Percentiles rank a stretch among this genome's conserved stretches.
Evolutionary conservation across 2,329 filamentous ascomycete genomes (phyloP).

Genomic region (Colletotrichum navitas): DNA sequence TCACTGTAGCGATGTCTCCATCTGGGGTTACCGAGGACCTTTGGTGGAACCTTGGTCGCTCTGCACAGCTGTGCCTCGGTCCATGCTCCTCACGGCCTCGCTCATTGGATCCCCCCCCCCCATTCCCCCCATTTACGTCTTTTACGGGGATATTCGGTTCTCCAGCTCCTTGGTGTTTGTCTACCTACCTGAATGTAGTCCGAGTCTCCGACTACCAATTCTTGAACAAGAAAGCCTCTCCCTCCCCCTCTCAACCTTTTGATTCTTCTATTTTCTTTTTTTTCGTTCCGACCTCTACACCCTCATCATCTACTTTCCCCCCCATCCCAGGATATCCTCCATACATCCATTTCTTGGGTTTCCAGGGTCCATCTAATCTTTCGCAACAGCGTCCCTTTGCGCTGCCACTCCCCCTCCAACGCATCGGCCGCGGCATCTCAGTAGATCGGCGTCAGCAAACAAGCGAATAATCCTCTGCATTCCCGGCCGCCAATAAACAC

Average conservation of each 20-base stretch:
- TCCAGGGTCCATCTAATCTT: not conserved
- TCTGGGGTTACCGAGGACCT: constrained; percentile 42
- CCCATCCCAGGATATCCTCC: not conserved
- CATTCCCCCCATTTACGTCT: constrained; percentile 17
- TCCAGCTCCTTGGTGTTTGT: constrained; percentile 3
- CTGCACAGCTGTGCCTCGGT: constrained; percentile 39
- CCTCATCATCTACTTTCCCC: not conserved
- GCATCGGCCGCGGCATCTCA: constrained; percentile 18
- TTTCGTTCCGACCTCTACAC: constrained; percentile 1
- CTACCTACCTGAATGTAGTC: not conserved
- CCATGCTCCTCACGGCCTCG: constrained; percentile 34
- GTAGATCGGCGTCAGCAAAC: constrained; percentile 31
- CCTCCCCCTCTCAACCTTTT: constrained; percentile 19
- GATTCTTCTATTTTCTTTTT: constrained; percentile 17
- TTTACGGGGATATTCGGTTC: constrained; percentile 6
- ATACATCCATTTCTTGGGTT: constrained; percentile 12
- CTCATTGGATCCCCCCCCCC: constrained; percentile 30
- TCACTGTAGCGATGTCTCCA: constrained; percentile 15
- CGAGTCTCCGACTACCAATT: not conserved
- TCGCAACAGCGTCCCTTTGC: not conserved
- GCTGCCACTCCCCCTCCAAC: not conserved
- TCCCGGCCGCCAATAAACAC: not conserved
- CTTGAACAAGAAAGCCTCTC: constrained; percentile 25
- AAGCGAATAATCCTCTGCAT: constrained; percentile 10
- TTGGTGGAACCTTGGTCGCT: constrained; percentile 28